Base-by-base conservation (phyloP, 2,329 filamentous ascomycete genomes). In the Elsinoe ampelina region DNA sequence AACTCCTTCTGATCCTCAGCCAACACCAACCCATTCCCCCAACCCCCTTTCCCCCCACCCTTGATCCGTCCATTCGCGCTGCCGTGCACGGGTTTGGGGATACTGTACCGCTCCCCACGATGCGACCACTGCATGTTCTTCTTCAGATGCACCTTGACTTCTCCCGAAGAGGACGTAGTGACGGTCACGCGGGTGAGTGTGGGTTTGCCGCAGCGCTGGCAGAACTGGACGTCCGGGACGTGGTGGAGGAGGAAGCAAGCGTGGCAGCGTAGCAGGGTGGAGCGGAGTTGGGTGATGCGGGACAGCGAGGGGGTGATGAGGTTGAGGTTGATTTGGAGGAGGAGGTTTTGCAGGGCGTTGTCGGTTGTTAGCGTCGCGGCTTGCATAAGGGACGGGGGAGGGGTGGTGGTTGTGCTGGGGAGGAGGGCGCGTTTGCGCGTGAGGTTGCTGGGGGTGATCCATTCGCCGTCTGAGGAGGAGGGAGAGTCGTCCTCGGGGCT, bases 1-100 rank as follows among this genome's bases (percentile, higher is more conserved):
- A 87, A 97, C 75, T 98, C 93, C 75, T 95, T 96, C 76, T 98
- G 93, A 69, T 98, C 93, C 73, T 96, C 92, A 0, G 90, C 84
- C 8, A 98, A 74, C 55, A 98, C 88, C 62, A 98, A 74, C 35
- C 85, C 83, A 39, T 80, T 80, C 8, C 91, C 92, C 89, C 93
- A 97, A 13, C 89, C 89, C 41, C 84, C 82, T 72, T 95, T 87
- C 1, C 92, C 92, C 41, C 89, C 90, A 42, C 80, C 74, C 55
- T 75, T 81, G 71, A 73, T 78, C 70, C 90, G 89, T 47, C 89
- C 90, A 70, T 84, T 95, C 5, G 91, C 74, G 12, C 81, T 85
- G 1, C 93, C 93, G 59, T 87, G 83, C 11, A 87, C 81, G 0
- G 93, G 88, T 75, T 96, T 97, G 1, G 93, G 93, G 43, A 98